Evolutionary conservation across 306 rosid species (phyloP).

Genomic region (Pterocarpus macrocarpus): DNA sequence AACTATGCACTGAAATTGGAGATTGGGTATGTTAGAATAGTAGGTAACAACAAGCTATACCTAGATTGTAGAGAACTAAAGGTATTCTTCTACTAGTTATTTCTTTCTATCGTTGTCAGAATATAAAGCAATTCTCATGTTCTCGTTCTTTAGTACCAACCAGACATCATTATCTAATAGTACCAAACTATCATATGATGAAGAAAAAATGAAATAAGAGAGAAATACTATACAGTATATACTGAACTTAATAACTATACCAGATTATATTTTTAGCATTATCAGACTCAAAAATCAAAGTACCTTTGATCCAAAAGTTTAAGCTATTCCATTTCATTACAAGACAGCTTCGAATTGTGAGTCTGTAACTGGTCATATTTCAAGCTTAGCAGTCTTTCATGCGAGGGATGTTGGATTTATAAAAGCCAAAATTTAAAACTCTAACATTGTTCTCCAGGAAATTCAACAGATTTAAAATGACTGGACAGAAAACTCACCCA

Average conservation of each 20-base stretch:
- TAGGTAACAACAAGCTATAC: background rate
- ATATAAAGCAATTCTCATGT: background rate
- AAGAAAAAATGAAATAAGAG: background rate
- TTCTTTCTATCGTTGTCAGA: background rate
- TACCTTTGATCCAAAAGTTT: constrained; percentile 13
- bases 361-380: constrained; percentile 21
- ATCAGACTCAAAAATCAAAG: constrained; percentile 14
- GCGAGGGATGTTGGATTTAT: constrained; percentile 27
- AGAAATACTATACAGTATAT: background rate
- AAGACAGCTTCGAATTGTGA: constrained; percentile 35
- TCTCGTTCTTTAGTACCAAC: constrained; percentile 4
- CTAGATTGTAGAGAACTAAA: background rate
- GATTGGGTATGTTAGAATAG: background rate
- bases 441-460: background rate
- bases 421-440: constrained; percentile 11
- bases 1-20: background rate
- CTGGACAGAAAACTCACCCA: constrained; percentile 71
- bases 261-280: constrained; percentile 2
- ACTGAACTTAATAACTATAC: constrained; percentile 10
- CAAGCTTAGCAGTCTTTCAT: constrained; percentile 33
- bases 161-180: constrained; percentile 16
- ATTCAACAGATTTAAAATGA: constrained; percentile 34
- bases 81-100: constrained; percentile 4
- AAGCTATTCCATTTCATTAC: constrained; percentile 17
- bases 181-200: background rate